Evolutionary conservation across 2,329 filamentous ascomycete genomes (phyloP), one percentile per base, ranked within the genome.

Genomic region (Corinectria fuckeliana): DNA sequence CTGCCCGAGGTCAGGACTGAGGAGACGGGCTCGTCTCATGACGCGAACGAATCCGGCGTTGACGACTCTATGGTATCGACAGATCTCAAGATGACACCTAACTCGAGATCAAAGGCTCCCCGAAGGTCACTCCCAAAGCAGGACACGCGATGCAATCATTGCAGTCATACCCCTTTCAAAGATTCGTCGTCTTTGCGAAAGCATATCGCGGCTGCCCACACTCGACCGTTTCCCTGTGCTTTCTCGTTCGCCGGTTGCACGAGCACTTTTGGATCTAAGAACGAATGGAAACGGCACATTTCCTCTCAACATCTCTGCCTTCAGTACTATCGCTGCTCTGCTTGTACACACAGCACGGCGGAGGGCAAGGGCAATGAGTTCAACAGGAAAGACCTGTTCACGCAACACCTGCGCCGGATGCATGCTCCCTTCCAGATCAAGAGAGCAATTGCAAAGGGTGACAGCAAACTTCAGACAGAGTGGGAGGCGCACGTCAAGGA

Each of bases 201-300:
- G 67, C 88, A 90, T 67, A 84, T 90, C 48, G 87, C 88, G 5
- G 87, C 88, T 2, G 86, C 87, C 2, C 88, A 91, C 62, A 90
- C 88, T 0, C 83, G 88, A 18, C 88, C 89, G 0, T 98, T 97
- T 69, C 87, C 89, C 0, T 99, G 94, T 72, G 91, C 91, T 3
- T 94, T 97, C 72, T 88, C 89, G 1, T 89, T 89, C 69, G 96
- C 94, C 38, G 92, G 91, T 16, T 99, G 94, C 74, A 79, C 78
- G 0, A 93, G 92, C 67, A 91, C 88, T 0, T 97, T 98, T 74
- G 88, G 89, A 1, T 94, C 91, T 14, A 98, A 97, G 77, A 97
- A 98, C 71, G 94, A 98, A 75, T 99, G 94, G 94, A 98, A 98
- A 76, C 87, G 94, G 3, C 95, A 99, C 72, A 92, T 97, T 72